phyloP scores from a whole-genome alignment of 495 filamentous ascomycete species.

The Cairneyella variabilis region DNA sequence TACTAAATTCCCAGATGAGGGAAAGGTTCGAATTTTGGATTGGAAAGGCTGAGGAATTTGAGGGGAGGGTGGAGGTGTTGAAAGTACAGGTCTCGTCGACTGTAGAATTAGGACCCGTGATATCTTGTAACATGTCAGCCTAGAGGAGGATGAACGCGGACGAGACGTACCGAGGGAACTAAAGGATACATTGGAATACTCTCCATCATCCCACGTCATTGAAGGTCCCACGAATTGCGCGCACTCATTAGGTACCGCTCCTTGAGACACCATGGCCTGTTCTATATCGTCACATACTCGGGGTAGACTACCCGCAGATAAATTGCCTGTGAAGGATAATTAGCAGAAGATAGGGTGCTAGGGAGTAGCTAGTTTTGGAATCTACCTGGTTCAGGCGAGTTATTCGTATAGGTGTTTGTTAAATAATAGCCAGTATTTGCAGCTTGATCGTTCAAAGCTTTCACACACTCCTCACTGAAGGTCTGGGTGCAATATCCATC shows the following conservation, averaged over 20 bases:
- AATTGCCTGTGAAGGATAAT: no score
- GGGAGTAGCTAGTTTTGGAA: no score
- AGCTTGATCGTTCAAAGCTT: background rate
- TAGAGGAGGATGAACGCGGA: background rate
- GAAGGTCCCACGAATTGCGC: background rate
- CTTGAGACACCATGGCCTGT: background rate
- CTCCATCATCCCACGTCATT: conserved; percentile 1
- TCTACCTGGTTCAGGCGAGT: background rate
- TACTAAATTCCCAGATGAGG: background rate
- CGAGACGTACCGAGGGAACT: background rate
- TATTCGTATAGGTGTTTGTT: background rate
- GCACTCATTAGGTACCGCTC: background rate
- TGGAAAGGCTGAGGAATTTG: no score
- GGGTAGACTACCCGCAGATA: conserved; percentile 1
- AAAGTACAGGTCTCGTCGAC: conserved; percentile 1
- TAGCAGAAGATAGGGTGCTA: no score
- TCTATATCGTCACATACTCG: background rate
- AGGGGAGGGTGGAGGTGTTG: conserved; percentile 3
- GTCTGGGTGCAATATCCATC: background rate
- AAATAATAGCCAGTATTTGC: background rate
- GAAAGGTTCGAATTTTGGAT: background rate
- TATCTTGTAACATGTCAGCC: background rate
- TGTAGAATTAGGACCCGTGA: conserved; percentile 6
- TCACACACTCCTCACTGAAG: background rate
- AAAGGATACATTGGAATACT: background rate